Evolutionary conservation across 306 rosid genomes (phyloP), one percentile per base, ranked within the genome.

Genomic region (Nissolia schottii): DNA sequence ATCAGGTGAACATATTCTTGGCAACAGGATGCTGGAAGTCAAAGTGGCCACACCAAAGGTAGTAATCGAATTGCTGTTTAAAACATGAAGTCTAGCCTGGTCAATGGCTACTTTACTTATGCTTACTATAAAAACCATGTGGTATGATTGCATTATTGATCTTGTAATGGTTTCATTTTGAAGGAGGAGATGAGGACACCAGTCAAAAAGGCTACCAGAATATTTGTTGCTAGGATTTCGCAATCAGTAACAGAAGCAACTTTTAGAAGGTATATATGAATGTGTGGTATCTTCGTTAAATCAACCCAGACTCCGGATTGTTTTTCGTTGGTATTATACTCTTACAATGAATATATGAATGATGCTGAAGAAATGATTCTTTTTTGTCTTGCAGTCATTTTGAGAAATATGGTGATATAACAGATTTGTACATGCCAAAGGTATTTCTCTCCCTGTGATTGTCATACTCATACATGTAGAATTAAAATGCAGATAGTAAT

Each of bases 1-100:
- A 71, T 86, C 96, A 37, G 79, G 85, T 25, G 99, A 95, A 79
- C 99, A 91, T 74, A 79, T 77, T 73, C 99, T 95, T 77, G 96
- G 97, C 23, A 88, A 89, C 75, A 81, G 99, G 82, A 91, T 85
- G 75, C 83, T 95, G 82, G 97, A 95, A 88, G 96, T 95, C 75
- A 95, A 91, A 91, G 92, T 95, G 71, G 99, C 99, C 27, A 95
- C 99, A 1, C 99, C 99, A 18, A 95, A 95, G 96, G 99, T 94
- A 79, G 41, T 54, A 27, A 20, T 38, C 70, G 41, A 73, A 46
- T 22, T 64, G 32, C 7, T 48, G 12, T 66, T 38, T 14, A 22
- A 34, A 41, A 55, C 46, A 38, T 27, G 28, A 57, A 54, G 23
- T 56, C 29, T 60, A 25, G 67, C 50, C 22, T 73, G 18, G 29